Base-by-base conservation (phyloP, 1,139 yeast species). In the Taphrina communis region DNA sequence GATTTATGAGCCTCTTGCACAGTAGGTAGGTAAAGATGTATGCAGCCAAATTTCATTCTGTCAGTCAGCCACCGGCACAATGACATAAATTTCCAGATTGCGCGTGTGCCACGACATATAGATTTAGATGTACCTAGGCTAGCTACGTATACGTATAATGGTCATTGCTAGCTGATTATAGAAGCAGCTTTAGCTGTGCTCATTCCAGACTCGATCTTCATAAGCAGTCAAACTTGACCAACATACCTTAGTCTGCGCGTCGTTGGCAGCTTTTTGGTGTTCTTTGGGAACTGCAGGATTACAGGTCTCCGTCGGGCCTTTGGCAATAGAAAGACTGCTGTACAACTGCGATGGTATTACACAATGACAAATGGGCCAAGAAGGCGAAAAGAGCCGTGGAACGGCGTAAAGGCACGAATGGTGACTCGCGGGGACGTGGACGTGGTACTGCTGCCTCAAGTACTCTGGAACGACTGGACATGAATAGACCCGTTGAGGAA, bases 301-400 rank as follows among this genome's bases (percentile, higher is more conserved):
- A n/a, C 9, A 21, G 17, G 17, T 17, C 17, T 17, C 17, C 1
- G 17, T 17, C 17, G 17, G 17, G 1, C 31, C 1, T 4, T 25
- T 25, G 31, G 31, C 31, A 25, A 25, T 25, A 25, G 31, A 25
- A 25, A 2, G 4, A 25, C 6, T 39, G 11, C 42, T 39, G 42
- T 3, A 3, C 42, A 6, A 39, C 42, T 39, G 50, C 35, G 12
- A 63, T 63, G 67, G 67, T 63, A 7, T 55, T 63, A 2, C 67
- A 63, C 42, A 63, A 63, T 46, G 67, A 63, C 25, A 63, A 63
- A 38, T 63, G 67, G 67, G 59, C 59, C 41, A 53, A 31, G 56
- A 63, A 63, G 67, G 67, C 67, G 35, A 63, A 56, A 12, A 36
- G 41, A 38, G 61, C 52, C 36, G 56, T 52, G 19, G 59, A 63